A percentile compares a stretch with the other conserved stretches of the same genome.
These are phyloP conservation scores for Aegilops umbellulata DNA, from an alignment of 176 grass and related monocot genomes.

Conservation along the genomic window DNA sequence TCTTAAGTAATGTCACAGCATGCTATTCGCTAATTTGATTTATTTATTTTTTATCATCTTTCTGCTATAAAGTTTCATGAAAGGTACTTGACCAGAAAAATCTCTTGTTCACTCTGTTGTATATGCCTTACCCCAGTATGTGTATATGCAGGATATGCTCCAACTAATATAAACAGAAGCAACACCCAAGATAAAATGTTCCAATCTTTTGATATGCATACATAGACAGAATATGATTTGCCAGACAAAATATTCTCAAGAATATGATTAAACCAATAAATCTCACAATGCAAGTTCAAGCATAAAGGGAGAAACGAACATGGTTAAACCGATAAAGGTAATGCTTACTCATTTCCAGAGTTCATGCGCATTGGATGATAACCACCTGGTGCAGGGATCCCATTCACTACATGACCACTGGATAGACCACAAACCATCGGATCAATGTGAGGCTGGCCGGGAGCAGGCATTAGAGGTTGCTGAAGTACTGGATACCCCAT, in stretches of 20 bases:
- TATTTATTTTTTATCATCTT: too few species aligned
- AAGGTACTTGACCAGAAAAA: too few species aligned
- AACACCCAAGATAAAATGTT: neutral
- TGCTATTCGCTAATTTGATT: too few species aligned
- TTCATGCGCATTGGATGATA: conserved; percentile 90
- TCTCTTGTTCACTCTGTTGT: too few species aligned
- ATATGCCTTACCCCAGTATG: neutral
- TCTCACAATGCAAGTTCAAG: neutral
- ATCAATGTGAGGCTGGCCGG: conserved; percentile 71
- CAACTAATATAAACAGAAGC: conserved; percentile 7
- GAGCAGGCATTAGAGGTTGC: conserved; percentile 71
- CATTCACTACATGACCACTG: conserved; percentile 83
- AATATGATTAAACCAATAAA: conserved; percentile 12
- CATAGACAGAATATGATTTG: neutral
- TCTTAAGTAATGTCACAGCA: too few species aligned
- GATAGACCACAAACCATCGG: conserved; percentile 66
- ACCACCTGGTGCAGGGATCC: conserved; percentile 72
- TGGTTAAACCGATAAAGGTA: conserved; percentile 11
- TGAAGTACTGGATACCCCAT: conserved; percentile 97
- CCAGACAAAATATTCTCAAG: neutral
- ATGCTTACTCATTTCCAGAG: conserved; percentile 88
- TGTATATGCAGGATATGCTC: conserved; percentile 19
- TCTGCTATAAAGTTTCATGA: too few species aligned
- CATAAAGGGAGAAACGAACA: conserved; percentile 2
- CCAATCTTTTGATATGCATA: neutral